Evolutionary conservation across 1,139 yeast species (phyloP), one percentile per base, ranked within the genome.

Genomic region (Meyerozyma carpophila): DNA sequence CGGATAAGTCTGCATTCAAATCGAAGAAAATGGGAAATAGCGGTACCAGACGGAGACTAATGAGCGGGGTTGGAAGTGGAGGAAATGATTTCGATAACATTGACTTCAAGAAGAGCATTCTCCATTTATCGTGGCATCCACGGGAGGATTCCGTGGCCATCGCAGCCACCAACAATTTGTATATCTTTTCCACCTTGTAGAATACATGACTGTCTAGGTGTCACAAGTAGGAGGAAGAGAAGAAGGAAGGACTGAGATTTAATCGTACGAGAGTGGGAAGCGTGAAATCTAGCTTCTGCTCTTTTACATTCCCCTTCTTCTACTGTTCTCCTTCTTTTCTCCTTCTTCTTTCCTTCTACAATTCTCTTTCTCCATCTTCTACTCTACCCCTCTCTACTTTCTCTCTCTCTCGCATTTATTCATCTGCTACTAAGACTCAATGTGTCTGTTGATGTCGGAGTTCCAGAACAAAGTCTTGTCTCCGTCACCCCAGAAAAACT

Each of bases 121-220:
- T 93, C 66, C 98, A 93, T 69, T 76, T 90, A 65, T 90, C 98
- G 61, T 94, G 99, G 98, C 98, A 94, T 71, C 98, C 98, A 51
- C 77, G 75, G 58, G 98, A 94, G 69, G 89, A 93, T 68, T 84
- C 95, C 42, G 96, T 94, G 53, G 98, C 98, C 38, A 88, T 94
- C 59, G 98, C 98, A 42, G 98, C 98, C 28, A 94, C 99, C 25
- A 94, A 94, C 70, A 94, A 94, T 68, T 77, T 88, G 59, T 85
- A 85, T 69, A 84, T 85, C 51, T 83, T 84, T 62, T 81, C 88
- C 44, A 82, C 88, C 48, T 73, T 81, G 57, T 82, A 65, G 57
- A 34, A 21, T 34, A n/a, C 37, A 29, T 11, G 32, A 20, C 14
- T 16, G 24, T 10, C 20, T 13, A 32, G 20, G 10, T 11, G 18